Evolutionary conservation across 1,284 basidiomycete genomes (phyloP).

Genomic region (Athelia psychrophila): DNA sequence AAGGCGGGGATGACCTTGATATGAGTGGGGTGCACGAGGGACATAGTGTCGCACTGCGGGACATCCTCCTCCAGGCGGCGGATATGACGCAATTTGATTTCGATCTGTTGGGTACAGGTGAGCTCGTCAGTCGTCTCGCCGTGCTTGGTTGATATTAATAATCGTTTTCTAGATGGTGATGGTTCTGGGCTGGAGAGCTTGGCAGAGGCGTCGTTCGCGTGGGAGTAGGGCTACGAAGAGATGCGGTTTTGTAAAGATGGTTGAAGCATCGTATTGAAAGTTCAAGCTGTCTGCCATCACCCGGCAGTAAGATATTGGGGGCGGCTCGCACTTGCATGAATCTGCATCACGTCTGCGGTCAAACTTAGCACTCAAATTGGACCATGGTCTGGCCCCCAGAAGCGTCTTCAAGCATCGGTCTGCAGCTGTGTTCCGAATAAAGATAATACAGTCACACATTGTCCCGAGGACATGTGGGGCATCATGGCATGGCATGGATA

Average conservation of each 20-base stretch:
- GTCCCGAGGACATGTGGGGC: no score
- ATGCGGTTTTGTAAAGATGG: background rate
- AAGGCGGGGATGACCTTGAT: no score
- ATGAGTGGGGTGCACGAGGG: conserved; percentile 23
- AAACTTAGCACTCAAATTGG: no score
- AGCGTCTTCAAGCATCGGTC: no score
- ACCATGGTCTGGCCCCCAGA: no score
- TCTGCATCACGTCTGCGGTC: no score
- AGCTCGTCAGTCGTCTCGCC: background rate
- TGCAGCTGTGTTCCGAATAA: no score
- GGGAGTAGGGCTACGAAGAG: background rate
- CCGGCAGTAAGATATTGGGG: no score
- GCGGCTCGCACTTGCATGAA: no score
- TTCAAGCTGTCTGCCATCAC: background rate
- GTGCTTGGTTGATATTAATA: background rate
- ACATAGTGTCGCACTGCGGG: conserved; percentile 35
- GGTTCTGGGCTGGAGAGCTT: no score
- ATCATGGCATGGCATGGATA: no score
- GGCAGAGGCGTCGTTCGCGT: background rate
- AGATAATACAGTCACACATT: background rate
- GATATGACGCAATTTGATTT: conserved; percentile 35
- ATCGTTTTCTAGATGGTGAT: no score
- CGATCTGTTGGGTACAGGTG: conserved; percentile 16
- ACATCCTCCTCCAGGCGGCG: conserved; percentile 30
- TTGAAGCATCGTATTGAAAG: background rate